A percentile compares a stretch with the other conserved stretches of the same genome.
Evolutionary conservation across 2,329 filamentous ascomycete species (phyloP).

Genomic region (Chaetomium globosum): DNA sequence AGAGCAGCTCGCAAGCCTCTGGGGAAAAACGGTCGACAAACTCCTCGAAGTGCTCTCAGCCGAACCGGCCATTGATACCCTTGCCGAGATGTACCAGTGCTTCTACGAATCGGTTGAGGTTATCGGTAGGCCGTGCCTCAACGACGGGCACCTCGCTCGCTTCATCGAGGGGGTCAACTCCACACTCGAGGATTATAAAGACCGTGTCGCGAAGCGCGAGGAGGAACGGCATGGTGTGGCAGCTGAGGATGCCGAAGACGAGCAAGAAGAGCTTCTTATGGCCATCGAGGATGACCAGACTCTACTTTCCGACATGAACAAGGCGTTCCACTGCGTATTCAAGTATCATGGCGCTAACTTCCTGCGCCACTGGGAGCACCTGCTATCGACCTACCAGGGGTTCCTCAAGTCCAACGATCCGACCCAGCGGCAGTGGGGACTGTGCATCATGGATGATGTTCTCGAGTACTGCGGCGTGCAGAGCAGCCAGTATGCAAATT

Average conservation of each 20-base stretch:
- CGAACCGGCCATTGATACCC: constrained; percentile 91
- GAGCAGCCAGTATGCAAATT: constrained; percentile 81
- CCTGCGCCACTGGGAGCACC: constrained; percentile 81
- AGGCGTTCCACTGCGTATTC: constrained; percentile 98
- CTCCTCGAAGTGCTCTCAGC: constrained; percentile 90
- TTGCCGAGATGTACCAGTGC: constrained; percentile 99
- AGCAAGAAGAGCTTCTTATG: constrained; percentile 81
- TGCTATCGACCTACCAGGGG: constrained; percentile 80
- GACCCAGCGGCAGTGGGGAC: constrained; percentile 96
- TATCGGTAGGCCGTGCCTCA: constrained; percentile 81
- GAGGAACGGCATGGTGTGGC: constrained; percentile 76
- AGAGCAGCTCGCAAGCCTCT: constrained; percentile 76
- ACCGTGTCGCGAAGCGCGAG: constrained; percentile 77
- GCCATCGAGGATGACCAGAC: constrained; percentile 98
- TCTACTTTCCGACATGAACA: constrained; percentile 98
- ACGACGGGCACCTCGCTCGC: constrained; percentile 73
- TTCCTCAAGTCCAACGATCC: constrained; percentile 82
- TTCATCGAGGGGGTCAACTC: constrained; percentile 87
- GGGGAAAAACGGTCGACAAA: constrained; percentile 84
- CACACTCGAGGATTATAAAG: constrained; percentile 89
- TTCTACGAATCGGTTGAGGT: constrained; percentile 99
- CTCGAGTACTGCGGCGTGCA: constrained; percentile 93
- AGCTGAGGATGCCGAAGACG: constrained; percentile 83
- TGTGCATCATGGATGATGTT: constrained; percentile 98
- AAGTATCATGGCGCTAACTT: constrained; percentile 90